Evolutionary conservation across 2,329 filamentous ascomycete genomes (phyloP).

Genomic region (Xylariomycetidae sp.): DNA sequence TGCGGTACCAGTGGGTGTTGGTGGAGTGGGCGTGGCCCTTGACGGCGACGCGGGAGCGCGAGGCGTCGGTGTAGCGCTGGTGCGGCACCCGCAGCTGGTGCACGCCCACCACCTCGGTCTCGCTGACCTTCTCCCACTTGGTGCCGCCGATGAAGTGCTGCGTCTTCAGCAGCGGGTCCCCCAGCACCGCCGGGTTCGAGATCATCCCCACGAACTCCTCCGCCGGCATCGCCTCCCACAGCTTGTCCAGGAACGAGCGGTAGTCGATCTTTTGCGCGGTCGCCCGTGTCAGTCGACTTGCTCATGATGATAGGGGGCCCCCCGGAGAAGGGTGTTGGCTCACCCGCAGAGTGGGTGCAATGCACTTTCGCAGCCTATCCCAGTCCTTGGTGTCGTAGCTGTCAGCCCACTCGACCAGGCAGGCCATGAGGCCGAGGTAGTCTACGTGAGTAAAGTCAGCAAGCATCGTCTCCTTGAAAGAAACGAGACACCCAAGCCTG

Average conservation of each 20-base stretch:
- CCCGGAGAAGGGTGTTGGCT: conserved; percentile 10
- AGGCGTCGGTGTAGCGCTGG: conserved; percentile 52
- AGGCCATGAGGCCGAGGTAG: conserved; percentile 25
- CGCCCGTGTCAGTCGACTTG: conserved; percentile 10
- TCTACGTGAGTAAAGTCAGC: conserved; percentile 10
- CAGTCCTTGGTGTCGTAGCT: conserved; percentile 62
- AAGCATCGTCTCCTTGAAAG: not conserved
- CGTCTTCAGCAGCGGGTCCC: conserved; percentile 55
- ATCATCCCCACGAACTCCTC: conserved; percentile 58
- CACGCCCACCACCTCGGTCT: conserved; percentile 53
- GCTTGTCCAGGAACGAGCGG: conserved; percentile 53
- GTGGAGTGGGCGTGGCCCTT: conserved; percentile 56
- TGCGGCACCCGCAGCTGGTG: conserved; percentile 58
- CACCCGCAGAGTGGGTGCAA: conserved; percentile 53
- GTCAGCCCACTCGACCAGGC: conserved; percentile 52
- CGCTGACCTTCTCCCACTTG: conserved; percentile 51
- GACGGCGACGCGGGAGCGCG: conserved; percentile 40
- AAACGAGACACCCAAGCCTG: not conserved
- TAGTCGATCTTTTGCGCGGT: conserved; percentile 80
- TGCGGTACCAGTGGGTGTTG: conserved; percentile 52
- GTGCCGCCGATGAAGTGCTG: conserved; percentile 59
- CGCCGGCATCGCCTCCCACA: conserved; percentile 56
- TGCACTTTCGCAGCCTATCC: conserved; percentile 50
- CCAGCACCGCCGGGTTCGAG: conserved; percentile 49
- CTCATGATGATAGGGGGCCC: not conserved